Conservation (phyloP, 805 yeast genomes). For the Scheffersomyces ergatensis region DNA sequence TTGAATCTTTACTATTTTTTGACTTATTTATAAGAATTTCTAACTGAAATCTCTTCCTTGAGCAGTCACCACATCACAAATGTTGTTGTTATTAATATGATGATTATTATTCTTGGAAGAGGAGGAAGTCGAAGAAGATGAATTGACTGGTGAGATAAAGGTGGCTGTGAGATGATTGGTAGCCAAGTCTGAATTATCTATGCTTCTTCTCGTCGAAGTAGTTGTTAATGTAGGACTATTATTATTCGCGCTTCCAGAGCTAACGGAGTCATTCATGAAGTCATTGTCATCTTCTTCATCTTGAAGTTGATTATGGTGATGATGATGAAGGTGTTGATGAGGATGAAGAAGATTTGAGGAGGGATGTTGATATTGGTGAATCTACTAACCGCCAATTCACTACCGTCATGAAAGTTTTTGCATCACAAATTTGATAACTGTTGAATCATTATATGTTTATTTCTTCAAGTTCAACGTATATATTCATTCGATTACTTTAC, state of each 20-base stretch:
- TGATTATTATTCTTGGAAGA: background rate
- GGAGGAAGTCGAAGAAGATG: background rate
- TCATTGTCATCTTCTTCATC: background rate
- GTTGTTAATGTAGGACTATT: conserved; percentile 1
- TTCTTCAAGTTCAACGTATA: no score
- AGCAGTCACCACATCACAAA: no score
- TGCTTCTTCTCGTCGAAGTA: background rate
- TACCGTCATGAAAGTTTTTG: conserved; percentile 42
- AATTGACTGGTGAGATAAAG: background rate
- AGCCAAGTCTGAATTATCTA: background rate
- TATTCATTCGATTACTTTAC: no score
- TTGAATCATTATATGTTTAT: no score
- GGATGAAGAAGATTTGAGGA: no score
- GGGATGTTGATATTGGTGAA: conserved; percentile 2
- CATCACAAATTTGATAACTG: no score
- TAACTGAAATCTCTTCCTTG: no score
- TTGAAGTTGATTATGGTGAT: background rate
- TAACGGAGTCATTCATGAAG: background rate
- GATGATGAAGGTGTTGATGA: no score
- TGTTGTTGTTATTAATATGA: background rate
- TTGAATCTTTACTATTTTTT: no score
- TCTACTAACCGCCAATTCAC: conserved; percentile 41
- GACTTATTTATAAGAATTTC: no score
- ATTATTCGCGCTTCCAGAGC: background rate
- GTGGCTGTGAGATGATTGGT: background rate